A percentile compares a stretch with the other conserved stretches of the same genome.
These are phyloP conservation scores for Sarocladium kiliense DNA, from an alignment of 2,329 filamentous ascomycete genomes.

Conservation along the genomic window DNA sequence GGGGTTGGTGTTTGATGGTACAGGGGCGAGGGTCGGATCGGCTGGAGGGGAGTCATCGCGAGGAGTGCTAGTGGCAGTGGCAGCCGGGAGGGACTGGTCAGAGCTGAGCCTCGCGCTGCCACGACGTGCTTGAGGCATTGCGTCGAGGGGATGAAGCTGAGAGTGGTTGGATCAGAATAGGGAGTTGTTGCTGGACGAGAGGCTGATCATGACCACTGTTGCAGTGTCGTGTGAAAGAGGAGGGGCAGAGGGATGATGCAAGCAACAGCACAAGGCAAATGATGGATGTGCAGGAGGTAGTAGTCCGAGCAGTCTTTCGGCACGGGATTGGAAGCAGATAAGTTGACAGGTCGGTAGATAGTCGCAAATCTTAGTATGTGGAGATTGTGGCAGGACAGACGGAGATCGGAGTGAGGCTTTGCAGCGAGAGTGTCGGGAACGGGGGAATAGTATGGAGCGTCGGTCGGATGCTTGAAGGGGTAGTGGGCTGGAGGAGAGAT, in stretches of 20 bases:
- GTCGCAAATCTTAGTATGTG: neutral
- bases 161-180: neutral
- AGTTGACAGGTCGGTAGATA: no score
- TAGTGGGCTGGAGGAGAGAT: neutral
- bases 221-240: no score
- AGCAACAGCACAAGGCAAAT: no score
- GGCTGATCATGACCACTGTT: neutral
- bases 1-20: neutral
- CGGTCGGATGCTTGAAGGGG: neutral
- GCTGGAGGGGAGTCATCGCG: neutral
- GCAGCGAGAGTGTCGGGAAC: neutral
- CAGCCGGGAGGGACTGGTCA: slow-evolving; percentile 5
- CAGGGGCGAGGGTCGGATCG: neutral
- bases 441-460: neutral
- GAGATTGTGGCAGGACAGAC: neutral
- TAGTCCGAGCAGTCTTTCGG: no score
- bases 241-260: no score
- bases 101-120: slow-evolving; percentile 9
- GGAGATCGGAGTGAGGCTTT: neutral
- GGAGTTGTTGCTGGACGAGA: neutral
- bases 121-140: slow-evolving; percentile 13
- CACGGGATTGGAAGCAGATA: no score
- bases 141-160: slow-evolving; percentile 23
- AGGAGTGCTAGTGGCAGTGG: neutral
- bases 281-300: no score